These are phyloP conservation scores for Pseudogymnoascus sp. DNA, from an alignment of 2,329 filamentous ascomycete genomes.

Conservation along the genomic window DNA sequence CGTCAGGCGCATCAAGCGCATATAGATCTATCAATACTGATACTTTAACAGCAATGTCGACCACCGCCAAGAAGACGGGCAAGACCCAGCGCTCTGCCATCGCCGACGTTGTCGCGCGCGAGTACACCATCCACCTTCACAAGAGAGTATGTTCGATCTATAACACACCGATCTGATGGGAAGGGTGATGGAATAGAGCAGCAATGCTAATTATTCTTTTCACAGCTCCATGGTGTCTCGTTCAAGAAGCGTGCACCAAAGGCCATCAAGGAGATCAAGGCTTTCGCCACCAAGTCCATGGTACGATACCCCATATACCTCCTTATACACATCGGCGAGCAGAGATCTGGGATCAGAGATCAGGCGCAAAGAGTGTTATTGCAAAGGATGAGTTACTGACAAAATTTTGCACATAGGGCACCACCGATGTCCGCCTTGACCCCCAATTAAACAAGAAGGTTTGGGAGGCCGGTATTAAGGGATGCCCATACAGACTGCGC, in stretches of 20 bases:
- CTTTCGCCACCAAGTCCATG: constrained; percentile 89
- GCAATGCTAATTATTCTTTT: constrained; percentile 41
- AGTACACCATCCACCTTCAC: constrained; percentile 99
- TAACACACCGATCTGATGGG: constrained; percentile 30
- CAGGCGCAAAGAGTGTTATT: neutral
- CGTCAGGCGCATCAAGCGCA: neutral
- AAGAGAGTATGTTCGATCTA: constrained; percentile 73
- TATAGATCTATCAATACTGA: neutral
- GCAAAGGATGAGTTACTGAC: constrained; percentile 18
- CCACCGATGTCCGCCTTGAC: constrained; percentile 93
- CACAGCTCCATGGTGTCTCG: constrained; percentile 84
- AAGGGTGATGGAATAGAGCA: constrained; percentile 9
- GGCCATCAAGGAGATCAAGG: constrained; percentile 99
- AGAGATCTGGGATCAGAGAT: neutral
- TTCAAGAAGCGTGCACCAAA: constrained; percentile 99
- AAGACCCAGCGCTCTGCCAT: constrained; percentile 83
- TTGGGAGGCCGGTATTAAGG: constrained; percentile 99
- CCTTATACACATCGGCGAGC: neutral
- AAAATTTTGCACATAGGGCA: constrained; percentile 56
- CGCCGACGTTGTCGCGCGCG: constrained; percentile 96
- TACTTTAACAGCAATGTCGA: constrained; percentile 53
- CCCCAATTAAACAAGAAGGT: constrained; percentile 99
- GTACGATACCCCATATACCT: constrained; percentile 48
- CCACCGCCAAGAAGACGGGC: constrained; percentile 58
- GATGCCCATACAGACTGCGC: constrained; percentile 92